A percentile compares a stretch with the other conserved stretches of the same genome.
Conservation (phyloP, 495 filamentous ascomycete species). For the Penicillium daleae region DNA sequence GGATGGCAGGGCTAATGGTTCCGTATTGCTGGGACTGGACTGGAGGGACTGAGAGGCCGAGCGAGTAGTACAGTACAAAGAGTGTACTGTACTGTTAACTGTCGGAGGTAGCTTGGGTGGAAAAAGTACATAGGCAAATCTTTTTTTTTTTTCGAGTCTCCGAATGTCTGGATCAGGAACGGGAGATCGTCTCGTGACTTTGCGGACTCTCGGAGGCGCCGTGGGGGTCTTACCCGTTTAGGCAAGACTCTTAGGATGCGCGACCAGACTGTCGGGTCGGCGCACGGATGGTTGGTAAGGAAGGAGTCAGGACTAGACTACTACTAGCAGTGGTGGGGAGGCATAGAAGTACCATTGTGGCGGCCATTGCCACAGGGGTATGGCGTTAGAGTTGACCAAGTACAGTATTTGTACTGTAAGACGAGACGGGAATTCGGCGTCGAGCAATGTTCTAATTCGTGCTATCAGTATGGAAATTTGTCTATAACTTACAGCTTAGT, state of each 20-base stretch:
- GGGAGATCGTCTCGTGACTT: constrained; percentile 31
- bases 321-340: too few species aligned
- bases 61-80: too few species aligned
- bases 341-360: too few species aligned
- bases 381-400: not conserved
- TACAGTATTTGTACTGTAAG: too few species aligned
- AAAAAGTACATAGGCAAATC: not conserved
- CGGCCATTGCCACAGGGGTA: not conserved
- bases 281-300: constrained; percentile 5
- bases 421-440: too few species aligned
- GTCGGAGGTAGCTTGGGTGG: not conserved
- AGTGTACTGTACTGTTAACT: not conserved
- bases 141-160: not conserved
- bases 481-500: not conserved
- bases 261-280: constrained; percentile 5
- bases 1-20: not conserved
- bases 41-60: too few species aligned
- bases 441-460: too few species aligned
- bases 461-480: not conserved
- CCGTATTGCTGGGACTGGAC: not conserved
- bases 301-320: not conserved
- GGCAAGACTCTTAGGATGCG: constrained; percentile 9
- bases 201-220: not conserved
- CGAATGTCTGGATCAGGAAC: constrained; percentile 20
- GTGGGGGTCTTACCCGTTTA: constrained; percentile 1